phyloP scores from a whole-genome alignment of 148 eudicot species.

The Persicaria maculosa region DNA sequence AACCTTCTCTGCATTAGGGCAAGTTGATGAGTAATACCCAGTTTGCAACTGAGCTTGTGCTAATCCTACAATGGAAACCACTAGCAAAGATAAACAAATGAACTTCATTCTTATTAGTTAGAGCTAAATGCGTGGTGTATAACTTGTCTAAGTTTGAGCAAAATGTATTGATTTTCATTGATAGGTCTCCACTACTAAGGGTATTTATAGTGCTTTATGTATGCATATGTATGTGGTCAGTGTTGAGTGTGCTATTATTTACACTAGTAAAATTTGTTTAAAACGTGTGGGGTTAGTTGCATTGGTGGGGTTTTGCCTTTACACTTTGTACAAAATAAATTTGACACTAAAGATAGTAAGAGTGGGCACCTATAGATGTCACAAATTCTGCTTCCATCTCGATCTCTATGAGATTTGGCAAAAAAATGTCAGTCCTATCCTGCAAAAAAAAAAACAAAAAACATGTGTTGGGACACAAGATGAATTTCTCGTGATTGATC shows the following conservation, averaged over 20 bases:
- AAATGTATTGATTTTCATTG: not conserved
- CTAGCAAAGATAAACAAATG: not conserved
- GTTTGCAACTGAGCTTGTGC: constrained; percentile 32
- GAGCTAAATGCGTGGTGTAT: not conserved
- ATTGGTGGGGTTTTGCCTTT: constrained; percentile 10
- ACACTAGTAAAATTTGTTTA: not conserved
- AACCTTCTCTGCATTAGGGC: constrained; percentile 42
- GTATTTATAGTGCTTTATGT: not conserved
- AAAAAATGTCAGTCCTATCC: no score
- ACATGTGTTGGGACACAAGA: no score
- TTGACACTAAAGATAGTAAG: no score
- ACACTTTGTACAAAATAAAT: no score
- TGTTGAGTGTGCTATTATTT: not conserved
- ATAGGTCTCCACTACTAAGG: not conserved
- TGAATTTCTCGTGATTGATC: not conserved
- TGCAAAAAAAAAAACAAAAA: not conserved
- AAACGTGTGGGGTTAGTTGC: not conserved
- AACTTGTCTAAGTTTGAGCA: not conserved
- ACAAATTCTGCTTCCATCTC: no score
- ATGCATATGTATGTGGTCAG: not conserved
- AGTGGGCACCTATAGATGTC: no score
- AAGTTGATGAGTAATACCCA: constrained; percentile 39
- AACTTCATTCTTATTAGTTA: not conserved
- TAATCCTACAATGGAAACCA: not conserved
- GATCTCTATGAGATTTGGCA: no score